Conservation (phyloP, 2,329 filamentous ascomycete genomes). For the Paecilomyces sp. region DNA sequence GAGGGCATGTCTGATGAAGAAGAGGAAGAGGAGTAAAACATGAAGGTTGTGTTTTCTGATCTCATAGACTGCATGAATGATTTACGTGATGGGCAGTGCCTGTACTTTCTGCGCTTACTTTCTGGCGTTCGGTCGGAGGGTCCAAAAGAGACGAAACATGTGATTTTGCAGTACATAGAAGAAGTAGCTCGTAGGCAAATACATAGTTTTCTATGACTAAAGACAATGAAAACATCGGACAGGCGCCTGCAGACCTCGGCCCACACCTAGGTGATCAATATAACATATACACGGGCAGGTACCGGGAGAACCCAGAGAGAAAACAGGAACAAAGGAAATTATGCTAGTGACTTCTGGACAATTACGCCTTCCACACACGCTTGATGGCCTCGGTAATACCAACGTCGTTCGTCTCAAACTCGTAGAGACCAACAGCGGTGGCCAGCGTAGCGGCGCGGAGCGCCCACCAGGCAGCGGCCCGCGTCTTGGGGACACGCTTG, state of each 20-base stretch:
- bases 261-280: conserved; percentile 1
- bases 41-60: not conserved
- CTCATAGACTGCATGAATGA: not conserved
- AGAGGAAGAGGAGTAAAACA: conserved; percentile 11
- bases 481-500: conserved; percentile 59
- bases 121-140: conserved; percentile 1
- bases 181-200: not conserved
- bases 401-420: conserved; percentile 98
- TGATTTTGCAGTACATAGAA: conserved; percentile 8
- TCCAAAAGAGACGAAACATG: conserved; percentile 1
- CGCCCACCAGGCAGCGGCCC: conserved; percentile 65
- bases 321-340: conserved; percentile 17
- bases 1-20: conserved; percentile 35
- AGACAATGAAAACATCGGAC: conserved; percentile 9
- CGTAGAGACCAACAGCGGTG: conserved; percentile 84
- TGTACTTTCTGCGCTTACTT: not conserved
- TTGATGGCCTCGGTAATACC: conserved; percentile 84
- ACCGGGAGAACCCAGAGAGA: conserved; percentile 17
- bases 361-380: conserved; percentile 74
- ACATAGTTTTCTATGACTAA: conserved; percentile 13
- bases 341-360: conserved; percentile 14
- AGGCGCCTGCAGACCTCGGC: not conserved
- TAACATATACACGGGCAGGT: conserved; percentile 28
- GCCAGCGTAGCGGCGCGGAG: conserved; percentile 72
- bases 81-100: not conserved